Percentiles rank a stretch among this genome's conserved stretches.
Conservation (phyloP, 176 grass and related monocot species). For the maize (Zea mays) region DNA sequence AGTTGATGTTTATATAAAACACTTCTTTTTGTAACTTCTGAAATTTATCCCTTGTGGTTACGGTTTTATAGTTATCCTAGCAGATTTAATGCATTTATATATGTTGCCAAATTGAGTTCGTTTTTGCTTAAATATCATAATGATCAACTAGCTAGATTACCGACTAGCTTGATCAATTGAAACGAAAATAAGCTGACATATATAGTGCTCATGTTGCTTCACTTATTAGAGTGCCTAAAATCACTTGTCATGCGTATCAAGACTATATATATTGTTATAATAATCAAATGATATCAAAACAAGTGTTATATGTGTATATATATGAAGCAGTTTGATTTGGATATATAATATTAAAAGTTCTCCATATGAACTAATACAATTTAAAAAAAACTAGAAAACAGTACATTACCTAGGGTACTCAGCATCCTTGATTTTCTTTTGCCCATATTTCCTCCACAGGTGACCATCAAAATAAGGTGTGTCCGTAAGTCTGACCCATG, state of each 20-base stretch:
- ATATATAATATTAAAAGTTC: not conserved
- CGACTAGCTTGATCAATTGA: not conserved
- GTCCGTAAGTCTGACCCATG: slow-evolving; percentile 48
- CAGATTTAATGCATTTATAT: not conserved
- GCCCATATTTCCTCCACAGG: slow-evolving; percentile 69
- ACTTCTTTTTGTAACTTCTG: not conserved
- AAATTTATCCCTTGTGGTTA: not conserved
- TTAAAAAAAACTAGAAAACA: not conserved
- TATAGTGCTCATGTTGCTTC: not conserved
- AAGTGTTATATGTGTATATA: not conserved
- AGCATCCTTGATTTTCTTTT: slow-evolving; percentile 64
- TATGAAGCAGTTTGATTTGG: not conserved
- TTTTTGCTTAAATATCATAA: not conserved
- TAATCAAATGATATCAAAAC: not conserved
- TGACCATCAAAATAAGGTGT: slow-evolving; percentile 66
- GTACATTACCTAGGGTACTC: slow-evolving; percentile 54
- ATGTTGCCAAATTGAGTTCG: not conserved
- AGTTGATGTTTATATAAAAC: not conserved
- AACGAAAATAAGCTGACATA: not conserved
- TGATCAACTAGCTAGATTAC: not conserved
- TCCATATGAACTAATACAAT: not conserved
- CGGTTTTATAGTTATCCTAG: not conserved
- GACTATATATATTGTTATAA: not conserved
- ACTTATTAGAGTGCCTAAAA: not conserved
- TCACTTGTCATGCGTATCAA: not conserved